A percentile compares a stretch with the other conserved stretches of the same genome.
Conservation (phyloP, 1,284 basidiomycete genomes). For the Rugosomyces carneus region DNA sequence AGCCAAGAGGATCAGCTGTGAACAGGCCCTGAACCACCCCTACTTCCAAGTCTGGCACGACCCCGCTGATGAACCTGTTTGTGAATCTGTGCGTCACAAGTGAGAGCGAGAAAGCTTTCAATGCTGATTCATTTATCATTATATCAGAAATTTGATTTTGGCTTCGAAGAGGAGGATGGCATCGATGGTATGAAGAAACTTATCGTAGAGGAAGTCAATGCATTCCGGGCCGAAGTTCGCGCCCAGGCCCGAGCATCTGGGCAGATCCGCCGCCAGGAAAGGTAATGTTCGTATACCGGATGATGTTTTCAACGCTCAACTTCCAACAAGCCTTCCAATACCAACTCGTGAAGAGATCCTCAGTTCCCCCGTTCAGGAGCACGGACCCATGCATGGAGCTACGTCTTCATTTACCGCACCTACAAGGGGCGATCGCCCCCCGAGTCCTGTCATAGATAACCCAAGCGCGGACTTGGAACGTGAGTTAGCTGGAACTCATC, state of each 20-base stretch:
- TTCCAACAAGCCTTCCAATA: slow-evolving; percentile 53
- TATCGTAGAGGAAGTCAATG: slow-evolving; percentile 90
- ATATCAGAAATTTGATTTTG: slow-evolving; percentile 86
- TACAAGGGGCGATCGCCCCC: slow-evolving; percentile 33
- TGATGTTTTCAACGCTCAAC: slow-evolving; percentile 4
- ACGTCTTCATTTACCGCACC: slow-evolving; percentile 62
- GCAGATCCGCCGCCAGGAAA: slow-evolving; percentile 68
- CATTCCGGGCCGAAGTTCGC: slow-evolving; percentile 85
- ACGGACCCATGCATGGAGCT: slow-evolving; percentile 57
- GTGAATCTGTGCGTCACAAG: slow-evolving; percentile 47
- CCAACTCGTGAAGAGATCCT: slow-evolving; percentile 76
- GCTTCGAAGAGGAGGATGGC: slow-evolving; percentile 95
- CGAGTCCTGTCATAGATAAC: slow-evolving; percentile 71
- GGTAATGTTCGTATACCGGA: slow-evolving; percentile 30
- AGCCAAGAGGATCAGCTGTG: slow-evolving; percentile 91
- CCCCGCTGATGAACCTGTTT: slow-evolving; percentile 85
- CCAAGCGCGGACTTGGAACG: slow-evolving; percentile 83
- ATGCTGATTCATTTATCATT: background rate
- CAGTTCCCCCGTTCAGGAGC: slow-evolving; percentile 65
- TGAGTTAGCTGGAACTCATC: slow-evolving; percentile 68
- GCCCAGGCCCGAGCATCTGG: slow-evolving; percentile 64
- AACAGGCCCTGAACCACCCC: slow-evolving; percentile 92
- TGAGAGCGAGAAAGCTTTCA: background rate
- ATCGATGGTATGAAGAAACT: slow-evolving; percentile 97
- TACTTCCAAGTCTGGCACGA: slow-evolving; percentile 95